Percentiles rank a stretch among this genome's conserved stretches.
phyloP scores from a whole-genome alignment of 176 grass and related monocot species.

The Triticum timopheevii region DNA sequence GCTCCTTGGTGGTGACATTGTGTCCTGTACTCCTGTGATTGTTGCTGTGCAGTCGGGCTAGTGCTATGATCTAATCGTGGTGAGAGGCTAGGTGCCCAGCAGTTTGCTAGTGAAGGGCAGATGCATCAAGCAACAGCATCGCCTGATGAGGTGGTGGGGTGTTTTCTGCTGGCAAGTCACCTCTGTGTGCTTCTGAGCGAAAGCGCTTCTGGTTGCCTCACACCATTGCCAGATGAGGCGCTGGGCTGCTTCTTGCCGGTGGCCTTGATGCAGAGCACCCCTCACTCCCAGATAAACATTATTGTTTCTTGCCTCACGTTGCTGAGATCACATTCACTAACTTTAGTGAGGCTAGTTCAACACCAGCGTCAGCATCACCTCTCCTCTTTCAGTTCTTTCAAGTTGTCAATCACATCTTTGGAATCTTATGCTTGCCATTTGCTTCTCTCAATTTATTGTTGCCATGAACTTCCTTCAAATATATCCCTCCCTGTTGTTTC shows the following conservation, averaged over 20 bases:
- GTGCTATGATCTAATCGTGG: not conserved
- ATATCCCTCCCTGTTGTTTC: not conserved
- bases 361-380: not conserved
- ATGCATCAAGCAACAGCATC: not conserved
- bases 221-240: not conserved
- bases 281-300: not conserved
- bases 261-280: not conserved
- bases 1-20: not conserved
- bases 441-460: not conserved
- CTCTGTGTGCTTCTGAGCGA: not conserved
- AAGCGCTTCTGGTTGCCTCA: not conserved
- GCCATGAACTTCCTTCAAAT: not conserved
- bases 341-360: not conserved
- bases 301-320: not conserved
- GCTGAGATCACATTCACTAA: not conserved
- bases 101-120: not conserved
- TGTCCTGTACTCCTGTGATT: not conserved
- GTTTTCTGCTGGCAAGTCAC: not conserved
- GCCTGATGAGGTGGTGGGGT: not conserved
- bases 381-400: not conserved
- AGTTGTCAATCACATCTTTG: slow-evolving; percentile 4
- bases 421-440: slow-evolving; percentile 2
- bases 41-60: not conserved
- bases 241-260: not conserved
- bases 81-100: not conserved